Base-by-base conservation (phyloP, 179 eudicot genomes). In the Drosera spatulata region DNA sequence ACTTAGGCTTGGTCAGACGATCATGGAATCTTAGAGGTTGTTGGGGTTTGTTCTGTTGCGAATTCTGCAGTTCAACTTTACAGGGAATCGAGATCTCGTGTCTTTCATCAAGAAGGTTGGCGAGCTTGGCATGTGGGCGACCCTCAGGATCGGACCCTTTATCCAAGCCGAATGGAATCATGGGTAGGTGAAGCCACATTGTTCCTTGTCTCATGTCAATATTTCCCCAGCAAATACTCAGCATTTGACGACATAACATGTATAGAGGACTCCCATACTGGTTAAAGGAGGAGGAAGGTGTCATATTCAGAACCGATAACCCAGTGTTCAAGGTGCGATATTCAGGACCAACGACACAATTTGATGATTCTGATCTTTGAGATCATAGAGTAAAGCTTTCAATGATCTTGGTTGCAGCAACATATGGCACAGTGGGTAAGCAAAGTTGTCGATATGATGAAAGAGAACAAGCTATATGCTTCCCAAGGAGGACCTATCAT, bases 401-500 rank as follows among this genome's bases (percentile, higher is more conserved):
- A 2, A 7, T 43, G 45, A 43, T 38, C 14, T 62, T 57, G 10
- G 45, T 48, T 64, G 68, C 80, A 89, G 97, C 42, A 39, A 58
- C 68, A 80, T 63, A 91, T 91, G 97, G 66, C 77, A 71, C 73
- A 50, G 51, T 91, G 74, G 73, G 59, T 73, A 4, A 78, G 68
- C 60, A 72, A 59, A 71, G 61, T 91, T 55, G 66, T 88, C 2
- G 65, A 74, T 58, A 4, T 83, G 70, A 77, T 91, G 87, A 85
- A 77, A 71, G 71, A 80, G 2, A 81, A 82, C 70, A 88, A 84
- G 10, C 61, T 91, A 38, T 88, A 65, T 70, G 85, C 82, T 61
- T 75, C 84, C 22, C 96, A 91, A 66, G 97, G 97, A 73, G 97
- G 97, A 56, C 97, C 97, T 4, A 91, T 91, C 66, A 83, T 91